Evolutionary conservation across 1,284 basidiomycete species (phyloP).

Genomic region (Inonotus hispidus): DNA sequence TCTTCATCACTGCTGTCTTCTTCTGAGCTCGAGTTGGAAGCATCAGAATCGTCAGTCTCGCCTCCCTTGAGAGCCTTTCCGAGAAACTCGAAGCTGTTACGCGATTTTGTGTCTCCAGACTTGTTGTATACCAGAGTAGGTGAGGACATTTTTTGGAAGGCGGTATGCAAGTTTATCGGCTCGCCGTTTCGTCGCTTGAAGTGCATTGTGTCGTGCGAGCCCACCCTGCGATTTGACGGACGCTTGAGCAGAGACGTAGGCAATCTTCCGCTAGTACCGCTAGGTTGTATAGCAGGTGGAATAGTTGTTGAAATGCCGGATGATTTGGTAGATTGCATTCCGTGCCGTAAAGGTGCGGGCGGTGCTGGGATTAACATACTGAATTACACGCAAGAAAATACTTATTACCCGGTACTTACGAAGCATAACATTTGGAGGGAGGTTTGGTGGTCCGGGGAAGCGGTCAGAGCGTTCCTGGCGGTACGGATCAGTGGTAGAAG

Average conservation of each 20-base stretch:
- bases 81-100: background rate
- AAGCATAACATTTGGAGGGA: conserved; percentile 15
- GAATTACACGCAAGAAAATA: background rate
- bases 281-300: background rate
- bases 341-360: background rate
- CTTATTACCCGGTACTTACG: conserved; percentile 8
- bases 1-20: background rate
- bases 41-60: background rate
- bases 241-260: background rate
- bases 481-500: background rate
- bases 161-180: background rate
- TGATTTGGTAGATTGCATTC: background rate
- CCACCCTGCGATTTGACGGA: background rate
- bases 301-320: background rate
- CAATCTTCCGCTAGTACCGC: background rate
- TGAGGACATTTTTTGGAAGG: background rate
- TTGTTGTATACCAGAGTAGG: background rate
- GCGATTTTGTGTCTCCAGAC: background rate
- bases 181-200: conserved; percentile 11
- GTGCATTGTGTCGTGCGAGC: conserved; percentile 10
- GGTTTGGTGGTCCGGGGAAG: background rate
- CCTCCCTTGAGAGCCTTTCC: background rate
- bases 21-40: background rate
- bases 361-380: conserved; percentile 3
- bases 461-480: background rate